phyloP scores from a whole-genome alignment of 176 grass and related monocot species.

The Cymbopogon citratus region DNA sequence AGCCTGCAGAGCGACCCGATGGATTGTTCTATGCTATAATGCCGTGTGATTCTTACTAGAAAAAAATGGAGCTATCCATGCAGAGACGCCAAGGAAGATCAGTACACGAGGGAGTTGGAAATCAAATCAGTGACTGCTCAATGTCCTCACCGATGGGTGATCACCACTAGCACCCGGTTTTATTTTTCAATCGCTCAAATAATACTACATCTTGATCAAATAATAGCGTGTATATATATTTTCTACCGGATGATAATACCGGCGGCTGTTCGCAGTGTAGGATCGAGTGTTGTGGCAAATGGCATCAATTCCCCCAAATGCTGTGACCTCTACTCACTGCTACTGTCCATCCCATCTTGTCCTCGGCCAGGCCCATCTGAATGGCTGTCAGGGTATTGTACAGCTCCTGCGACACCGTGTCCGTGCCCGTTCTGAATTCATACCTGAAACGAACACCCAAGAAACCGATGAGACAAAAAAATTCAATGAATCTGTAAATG shows the following conservation, averaged over 20 bases:
- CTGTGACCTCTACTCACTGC: slow-evolving; percentile 18
- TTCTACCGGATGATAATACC: background rate
- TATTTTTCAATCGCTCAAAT: background rate
- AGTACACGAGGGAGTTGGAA: background rate
- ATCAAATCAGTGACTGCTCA: background rate
- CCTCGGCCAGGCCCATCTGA: slow-evolving; percentile 73
- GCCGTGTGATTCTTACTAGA: background rate
- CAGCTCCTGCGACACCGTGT: slow-evolving; percentile 49
- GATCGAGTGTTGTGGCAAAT: background rate
- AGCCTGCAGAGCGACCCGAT: background rate
- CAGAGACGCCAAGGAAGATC: background rate
- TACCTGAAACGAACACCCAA: slow-evolving; percentile 27
- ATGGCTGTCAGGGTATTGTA: slow-evolving; percentile 64
- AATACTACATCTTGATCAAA: background rate
- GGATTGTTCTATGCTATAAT: background rate
- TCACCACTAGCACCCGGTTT: background rate
- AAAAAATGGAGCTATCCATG: background rate
- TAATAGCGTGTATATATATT: background rate
- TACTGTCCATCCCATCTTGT: slow-evolving; percentile 70
- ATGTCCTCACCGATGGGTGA: background rate
- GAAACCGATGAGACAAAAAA: background rate
- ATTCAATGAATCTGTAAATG: background rate
- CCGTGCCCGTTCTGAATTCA: slow-evolving; percentile 56
- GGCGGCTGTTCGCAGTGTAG: background rate
- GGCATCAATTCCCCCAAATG: background rate